These are phyloP conservation scores for Colletotrichum gloeosporioides DNA, from an alignment of 2,329 filamentous ascomycete genomes.

Conservation along the genomic window DNA sequence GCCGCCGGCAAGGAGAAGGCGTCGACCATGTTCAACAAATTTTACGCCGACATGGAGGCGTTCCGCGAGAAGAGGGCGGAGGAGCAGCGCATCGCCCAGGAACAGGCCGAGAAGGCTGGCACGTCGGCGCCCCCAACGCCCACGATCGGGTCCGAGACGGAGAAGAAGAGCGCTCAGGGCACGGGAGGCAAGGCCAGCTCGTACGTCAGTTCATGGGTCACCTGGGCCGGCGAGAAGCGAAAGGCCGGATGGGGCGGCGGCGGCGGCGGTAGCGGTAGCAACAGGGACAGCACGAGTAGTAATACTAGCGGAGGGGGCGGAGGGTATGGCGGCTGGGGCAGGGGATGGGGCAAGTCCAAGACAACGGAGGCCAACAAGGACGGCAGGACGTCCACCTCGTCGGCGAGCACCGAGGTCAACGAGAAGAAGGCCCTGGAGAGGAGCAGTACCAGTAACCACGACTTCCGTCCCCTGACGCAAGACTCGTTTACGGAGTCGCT, in stretches of 20 bases:
- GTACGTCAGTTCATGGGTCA: slow-evolving; percentile 73
- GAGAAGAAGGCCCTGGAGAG: not conserved
- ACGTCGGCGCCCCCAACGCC: slow-evolving; percentile 24
- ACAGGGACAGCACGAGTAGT: slow-evolving; percentile 7
- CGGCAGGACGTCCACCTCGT: slow-evolving; percentile 23
- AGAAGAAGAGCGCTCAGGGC: slow-evolving; percentile 49
- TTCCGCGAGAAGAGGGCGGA: slow-evolving; percentile 50
- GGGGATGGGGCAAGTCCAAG: slow-evolving; percentile 31
- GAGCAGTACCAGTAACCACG: not conserved
- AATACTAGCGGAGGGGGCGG: slow-evolving; percentile 1
- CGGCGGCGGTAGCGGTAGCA: not conserved
- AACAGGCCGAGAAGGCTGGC: slow-evolving; percentile 20
- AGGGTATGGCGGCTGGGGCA: slow-evolving; percentile 36
- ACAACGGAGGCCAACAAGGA: slow-evolving; percentile 22
- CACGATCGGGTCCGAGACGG: slow-evolving; percentile 29
- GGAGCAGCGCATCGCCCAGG: slow-evolving; percentile 35
- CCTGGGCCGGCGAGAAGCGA: slow-evolving; percentile 78
- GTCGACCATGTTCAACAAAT: slow-evolving; percentile 81
- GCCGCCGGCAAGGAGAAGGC: slow-evolving; percentile 88
- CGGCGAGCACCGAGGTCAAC: not conserved
- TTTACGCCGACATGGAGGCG: slow-evolving; percentile 88
- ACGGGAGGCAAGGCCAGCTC: slow-evolving; percentile 61
- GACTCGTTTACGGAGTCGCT: slow-evolving; percentile 52
- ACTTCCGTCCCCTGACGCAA: slow-evolving; percentile 39
- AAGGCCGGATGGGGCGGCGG: slow-evolving; percentile 50